Evolutionary conservation across 164 flowering plant genomes (phyloP).

Genomic region (Warburgia ugandensis): DNA sequence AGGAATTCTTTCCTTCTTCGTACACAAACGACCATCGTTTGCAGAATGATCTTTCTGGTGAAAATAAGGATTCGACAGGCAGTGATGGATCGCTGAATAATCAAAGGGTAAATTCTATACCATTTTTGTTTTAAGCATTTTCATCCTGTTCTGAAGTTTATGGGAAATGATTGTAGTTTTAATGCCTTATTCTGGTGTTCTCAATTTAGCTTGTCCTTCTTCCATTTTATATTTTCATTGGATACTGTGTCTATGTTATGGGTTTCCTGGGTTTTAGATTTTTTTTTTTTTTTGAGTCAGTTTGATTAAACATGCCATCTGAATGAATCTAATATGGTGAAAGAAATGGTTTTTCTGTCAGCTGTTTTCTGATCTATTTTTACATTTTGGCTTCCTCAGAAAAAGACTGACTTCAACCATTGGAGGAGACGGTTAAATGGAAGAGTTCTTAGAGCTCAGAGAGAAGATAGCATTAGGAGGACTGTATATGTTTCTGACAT

Average conservation of each 20-base stretch:
- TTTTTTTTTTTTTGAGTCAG: too few relatives aligned
- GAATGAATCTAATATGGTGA: too few relatives aligned
- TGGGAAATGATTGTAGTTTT: too few relatives aligned
- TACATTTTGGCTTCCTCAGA: conserved; percentile 23
- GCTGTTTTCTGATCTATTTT: too few relatives aligned
- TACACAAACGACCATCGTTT: conserved; percentile 15
- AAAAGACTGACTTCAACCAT: conserved; percentile 46
- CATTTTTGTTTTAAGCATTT: background rate
- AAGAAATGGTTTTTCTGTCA: too few relatives aligned
- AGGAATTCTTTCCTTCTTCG: conserved; percentile 68
- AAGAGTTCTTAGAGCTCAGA: conserved; percentile 59
- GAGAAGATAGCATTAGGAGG: conserved; percentile 74
- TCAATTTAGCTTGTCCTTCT: too few relatives aligned
- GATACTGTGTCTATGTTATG: too few relatives aligned
- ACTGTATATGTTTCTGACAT: conserved; percentile 99
- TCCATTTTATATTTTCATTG: too few relatives aligned
- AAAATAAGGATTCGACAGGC: conserved; percentile 18
- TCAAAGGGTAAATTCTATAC: conserved; percentile 23
- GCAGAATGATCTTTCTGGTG: conserved; percentile 23
- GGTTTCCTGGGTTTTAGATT: too few relatives aligned
- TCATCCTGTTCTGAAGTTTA: too few relatives aligned
- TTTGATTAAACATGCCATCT: too few relatives aligned
- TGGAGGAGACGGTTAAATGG: conserved; percentile 58
- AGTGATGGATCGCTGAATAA: conserved; percentile 27
- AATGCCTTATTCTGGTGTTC: too few relatives aligned